A percentile compares a stretch with the other conserved stretches of the same genome.
These are phyloP conservation scores for Kodamaea derodonti DNA, from an alignment of 1,139 yeast species.

Conservation along the genomic window DNA sequence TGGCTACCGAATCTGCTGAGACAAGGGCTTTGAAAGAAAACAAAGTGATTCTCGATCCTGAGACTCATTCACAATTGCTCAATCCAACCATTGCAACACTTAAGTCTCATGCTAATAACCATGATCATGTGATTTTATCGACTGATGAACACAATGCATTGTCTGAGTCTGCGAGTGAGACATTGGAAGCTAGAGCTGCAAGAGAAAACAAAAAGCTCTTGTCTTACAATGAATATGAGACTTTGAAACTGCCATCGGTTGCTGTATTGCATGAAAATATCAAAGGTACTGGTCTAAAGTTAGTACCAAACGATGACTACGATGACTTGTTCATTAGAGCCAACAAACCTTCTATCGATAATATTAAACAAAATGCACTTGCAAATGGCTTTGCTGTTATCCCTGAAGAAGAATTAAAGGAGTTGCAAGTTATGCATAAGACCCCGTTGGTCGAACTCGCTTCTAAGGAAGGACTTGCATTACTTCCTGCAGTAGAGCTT, in stretches of 20 bases:
- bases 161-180: constrained; percentile 10
- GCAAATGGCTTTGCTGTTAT: constrained; percentile 27
- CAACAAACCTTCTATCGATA: constrained; percentile 36
- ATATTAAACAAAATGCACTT: constrained; percentile 24
- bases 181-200: constrained; percentile 14
- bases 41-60: constrained; percentile 15
- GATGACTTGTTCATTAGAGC: constrained; percentile 32
- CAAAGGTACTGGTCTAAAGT: constrained; percentile 20
- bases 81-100: constrained; percentile 9
- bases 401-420: constrained; percentile 22
- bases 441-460: constrained; percentile 15
- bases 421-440: constrained; percentile 11
- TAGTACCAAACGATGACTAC: constrained; percentile 24
- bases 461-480: constrained; percentile 19
- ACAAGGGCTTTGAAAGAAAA: constrained; percentile 18
- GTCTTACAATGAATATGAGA: constrained; percentile 4
- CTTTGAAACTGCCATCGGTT: constrained; percentile 9
- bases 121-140: constrained; percentile 17
- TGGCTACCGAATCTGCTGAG: constrained; percentile 11
- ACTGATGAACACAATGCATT: constrained; percentile 10
- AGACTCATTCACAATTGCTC: constrained; percentile 6
- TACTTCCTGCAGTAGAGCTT: constrained; percentile 26
- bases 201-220: constrained; percentile 9
- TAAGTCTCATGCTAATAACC: constrained; percentile 13
- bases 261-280: constrained; percentile 20